Conservation (phyloP, 2,329 filamentous ascomycete genomes). For the Cladosporium sp. region DNA sequence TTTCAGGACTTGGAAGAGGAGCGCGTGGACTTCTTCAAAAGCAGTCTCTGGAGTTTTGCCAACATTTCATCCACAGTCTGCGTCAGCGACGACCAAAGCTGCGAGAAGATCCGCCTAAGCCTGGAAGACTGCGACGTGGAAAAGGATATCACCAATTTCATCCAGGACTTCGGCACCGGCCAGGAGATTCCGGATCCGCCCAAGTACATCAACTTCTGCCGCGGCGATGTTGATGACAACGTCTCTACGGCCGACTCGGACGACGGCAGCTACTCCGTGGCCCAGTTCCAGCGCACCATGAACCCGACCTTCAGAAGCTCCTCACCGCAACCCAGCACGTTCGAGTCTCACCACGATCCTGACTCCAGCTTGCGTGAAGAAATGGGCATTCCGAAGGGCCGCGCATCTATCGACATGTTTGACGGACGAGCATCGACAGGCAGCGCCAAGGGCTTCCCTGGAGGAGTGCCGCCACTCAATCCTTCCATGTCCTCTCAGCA, state of each 20-base stretch:
- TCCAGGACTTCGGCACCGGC: conserved; percentile 80
- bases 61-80: conserved; percentile 97
- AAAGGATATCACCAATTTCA: conserved; percentile 86
- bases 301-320: conserved; percentile 95
- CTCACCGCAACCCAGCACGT: conserved; percentile 88
- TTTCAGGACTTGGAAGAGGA: conserved; percentile 99
- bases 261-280: conserved; percentile 85
- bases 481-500: conserved; percentile 12
- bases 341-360: conserved; percentile 85
- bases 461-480: conserved; percentile 14
- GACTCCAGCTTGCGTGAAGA: conserved; percentile 66
- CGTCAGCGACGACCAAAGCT: conserved; percentile 89
- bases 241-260: conserved; percentile 72
- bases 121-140: conserved; percentile 95
- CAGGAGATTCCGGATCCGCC: conserved; percentile 96
- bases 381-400: conserved; percentile 48
- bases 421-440: conserved; percentile 19
- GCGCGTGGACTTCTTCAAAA: conserved; percentile 92
- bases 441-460: conserved; percentile 1
- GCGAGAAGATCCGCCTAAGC: conserved; percentile 89
- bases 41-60: conserved; percentile 94
- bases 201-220: conserved; percentile 98
- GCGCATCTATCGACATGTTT: conserved; percentile 25
- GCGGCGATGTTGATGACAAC: conserved; percentile 74
- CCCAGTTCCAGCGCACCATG: conserved; percentile 90